phyloP scores from a whole-genome alignment of 345 rosid species.

The Euclidium syriacum region DNA sequence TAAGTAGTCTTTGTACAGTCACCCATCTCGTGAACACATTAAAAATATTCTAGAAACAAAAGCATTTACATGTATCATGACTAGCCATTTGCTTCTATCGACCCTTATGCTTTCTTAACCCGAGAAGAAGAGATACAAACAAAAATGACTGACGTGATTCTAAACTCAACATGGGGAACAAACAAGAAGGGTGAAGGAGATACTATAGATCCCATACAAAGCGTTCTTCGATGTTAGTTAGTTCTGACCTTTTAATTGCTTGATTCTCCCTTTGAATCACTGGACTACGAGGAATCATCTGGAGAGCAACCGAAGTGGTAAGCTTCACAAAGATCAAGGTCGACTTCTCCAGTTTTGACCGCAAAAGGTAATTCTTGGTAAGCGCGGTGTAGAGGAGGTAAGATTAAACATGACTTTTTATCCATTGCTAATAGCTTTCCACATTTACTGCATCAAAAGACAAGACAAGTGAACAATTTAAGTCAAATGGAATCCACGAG shows the following conservation, averaged over 20 bases:
- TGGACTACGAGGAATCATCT: slow-evolving; percentile 28
- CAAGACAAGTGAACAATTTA: slow-evolving; percentile 7
- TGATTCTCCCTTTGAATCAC: too few species aligned
- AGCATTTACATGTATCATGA: slow-evolving; percentile 13
- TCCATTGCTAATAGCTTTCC: slow-evolving; percentile 71
- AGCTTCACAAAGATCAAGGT: slow-evolving; percentile 31
- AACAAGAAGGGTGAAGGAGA: not conserved
- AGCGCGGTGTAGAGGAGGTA: slow-evolving; percentile 54
- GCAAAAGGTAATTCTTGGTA: slow-evolving; percentile 31
- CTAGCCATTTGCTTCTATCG: slow-evolving; percentile 4
- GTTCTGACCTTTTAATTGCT: not conserved
- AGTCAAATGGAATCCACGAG: not conserved
- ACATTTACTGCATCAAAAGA: slow-evolving; percentile 58
- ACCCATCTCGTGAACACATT: slow-evolving; percentile 20
- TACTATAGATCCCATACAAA: not conserved
- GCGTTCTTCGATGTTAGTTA: not conserved
- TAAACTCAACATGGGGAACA: slow-evolving; percentile 2
- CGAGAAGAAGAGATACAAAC: not conserved
- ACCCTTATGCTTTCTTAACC: not conserved
- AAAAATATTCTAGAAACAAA: not conserved
- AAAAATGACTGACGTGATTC: not conserved
- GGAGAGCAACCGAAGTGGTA: slow-evolving; percentile 53
- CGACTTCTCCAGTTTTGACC: slow-evolving; percentile 30
- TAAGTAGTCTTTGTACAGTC: not conserved
- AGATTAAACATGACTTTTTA: slow-evolving; percentile 45